phyloP scores from a whole-genome alignment of 2,329 filamentous ascomycete species.

The Cladosporium sp. region DNA sequence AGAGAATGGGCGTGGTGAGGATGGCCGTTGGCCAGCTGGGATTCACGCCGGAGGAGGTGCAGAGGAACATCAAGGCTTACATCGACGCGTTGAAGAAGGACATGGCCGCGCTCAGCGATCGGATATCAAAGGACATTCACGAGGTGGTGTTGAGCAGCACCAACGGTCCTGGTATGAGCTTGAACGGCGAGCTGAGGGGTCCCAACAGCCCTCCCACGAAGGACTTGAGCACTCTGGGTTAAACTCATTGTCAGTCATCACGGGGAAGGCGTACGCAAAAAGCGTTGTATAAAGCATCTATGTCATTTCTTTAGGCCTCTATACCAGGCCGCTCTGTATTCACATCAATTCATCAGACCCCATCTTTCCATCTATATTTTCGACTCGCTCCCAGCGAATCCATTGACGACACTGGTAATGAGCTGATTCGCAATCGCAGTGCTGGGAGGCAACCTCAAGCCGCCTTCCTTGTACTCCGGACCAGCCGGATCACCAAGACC shows the following conservation, averaged over 20 bases:
- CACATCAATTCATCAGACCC: conserved; percentile 2
- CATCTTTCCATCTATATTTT: conserved; percentile 36
- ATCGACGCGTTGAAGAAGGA: conserved; percentile 75
- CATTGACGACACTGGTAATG: conserved; percentile 72
- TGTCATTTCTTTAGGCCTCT: conserved; percentile 10
- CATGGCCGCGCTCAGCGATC: conserved; percentile 60
- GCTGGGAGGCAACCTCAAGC: conserved; percentile 72
- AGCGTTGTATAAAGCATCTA: conserved; percentile 13
- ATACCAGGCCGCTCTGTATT: conserved; percentile 11
- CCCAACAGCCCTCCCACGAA: conserved; percentile 50
- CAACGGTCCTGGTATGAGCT: conserved; percentile 76
- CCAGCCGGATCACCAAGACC: conserved; percentile 62
- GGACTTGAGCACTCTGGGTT: conserved; percentile 26
- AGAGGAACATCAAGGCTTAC: conserved; percentile 76
- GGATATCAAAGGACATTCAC: conserved; percentile 67
- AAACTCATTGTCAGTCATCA: conserved; percentile 2
- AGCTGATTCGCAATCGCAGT: conserved; percentile 93
- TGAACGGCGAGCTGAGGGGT: conserved; percentile 74
- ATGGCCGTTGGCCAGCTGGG: conserved; percentile 88
- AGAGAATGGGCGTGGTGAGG: conserved; percentile 79
- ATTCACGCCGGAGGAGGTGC: conserved; percentile 82
- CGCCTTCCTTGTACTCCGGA: conserved; percentile 69
- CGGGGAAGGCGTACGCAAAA: conserved; percentile 8
- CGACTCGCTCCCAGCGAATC: conserved; percentile 57
- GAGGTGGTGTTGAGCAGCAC: conserved; percentile 82